Percentiles rank a stretch among this genome's conserved stretches.
phyloP scores from a whole-genome alignment of 2,329 filamentous ascomycete genomes.

The Colletotrichum trifolii region DNA sequence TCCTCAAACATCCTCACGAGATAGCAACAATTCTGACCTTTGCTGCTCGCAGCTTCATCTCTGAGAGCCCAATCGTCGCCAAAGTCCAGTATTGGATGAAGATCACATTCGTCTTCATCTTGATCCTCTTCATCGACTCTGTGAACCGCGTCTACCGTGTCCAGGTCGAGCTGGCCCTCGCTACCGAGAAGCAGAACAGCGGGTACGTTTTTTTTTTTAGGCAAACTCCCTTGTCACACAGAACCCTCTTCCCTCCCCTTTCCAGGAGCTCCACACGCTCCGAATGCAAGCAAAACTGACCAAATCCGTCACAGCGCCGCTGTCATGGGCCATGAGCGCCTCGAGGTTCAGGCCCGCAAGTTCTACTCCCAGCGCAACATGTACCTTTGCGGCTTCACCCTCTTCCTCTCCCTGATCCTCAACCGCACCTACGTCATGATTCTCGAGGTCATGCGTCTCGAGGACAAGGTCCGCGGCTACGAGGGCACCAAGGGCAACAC shows the following conservation, averaged over 20 bases:
- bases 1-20: background rate
- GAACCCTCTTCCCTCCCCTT: background rate
- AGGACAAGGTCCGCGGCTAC: slow-evolving; percentile 88
- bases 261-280: too few species aligned
- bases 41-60: slow-evolving; percentile 78
- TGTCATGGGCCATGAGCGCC: slow-evolving; percentile 90
- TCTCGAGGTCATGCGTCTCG: slow-evolving; percentile 87
- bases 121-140: slow-evolving; percentile 97
- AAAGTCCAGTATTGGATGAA: slow-evolving; percentile 98
- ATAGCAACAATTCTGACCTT: slow-evolving; percentile 18
- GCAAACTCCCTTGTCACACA: slow-evolving; percentile 10
- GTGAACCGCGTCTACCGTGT: slow-evolving; percentile 86
- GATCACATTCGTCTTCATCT: slow-evolving; percentile 99
- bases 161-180: slow-evolving; percentile 84
- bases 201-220: slow-evolving; percentile 56
- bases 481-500: slow-evolving; percentile 67
- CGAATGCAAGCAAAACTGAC: background rate
- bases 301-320: slow-evolving; percentile 58
- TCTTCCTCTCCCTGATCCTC: slow-evolving; percentile 97
- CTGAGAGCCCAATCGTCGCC: slow-evolving; percentile 83
- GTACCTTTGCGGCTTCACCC: slow-evolving; percentile 99
- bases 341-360: slow-evolving; percentile 99
- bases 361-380: slow-evolving; percentile 99
- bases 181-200: slow-evolving; percentile 69
- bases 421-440: slow-evolving; percentile 99